Conservation (phyloP, 768 basidiomycete species). For the Boletus speciosus region DNA sequence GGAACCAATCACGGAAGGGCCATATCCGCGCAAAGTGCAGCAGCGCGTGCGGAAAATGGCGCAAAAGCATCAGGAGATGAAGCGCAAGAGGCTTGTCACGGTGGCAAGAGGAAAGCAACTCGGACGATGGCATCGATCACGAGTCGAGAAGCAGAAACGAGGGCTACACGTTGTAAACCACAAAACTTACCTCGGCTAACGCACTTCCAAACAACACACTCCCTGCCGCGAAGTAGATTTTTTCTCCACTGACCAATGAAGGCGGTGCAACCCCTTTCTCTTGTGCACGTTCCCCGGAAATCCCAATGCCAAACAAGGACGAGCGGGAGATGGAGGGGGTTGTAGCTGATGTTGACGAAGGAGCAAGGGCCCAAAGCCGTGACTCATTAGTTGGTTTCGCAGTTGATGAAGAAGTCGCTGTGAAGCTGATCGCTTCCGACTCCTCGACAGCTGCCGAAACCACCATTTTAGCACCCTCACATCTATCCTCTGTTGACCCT, state of each 20-base stretch:
- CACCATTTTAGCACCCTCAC: not conserved
- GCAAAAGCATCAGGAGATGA: not conserved
- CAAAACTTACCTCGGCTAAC: conserved; percentile 11
- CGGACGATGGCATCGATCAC: not conserved
- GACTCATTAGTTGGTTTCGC: conserved; percentile 8
- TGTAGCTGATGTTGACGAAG: conserved; percentile 1
- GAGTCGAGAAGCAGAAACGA: not conserved
- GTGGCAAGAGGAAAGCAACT: not conserved
- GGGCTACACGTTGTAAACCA: conserved; percentile 7
- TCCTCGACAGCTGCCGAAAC: not conserved
- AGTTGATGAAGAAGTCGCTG: conserved; percentile 9
- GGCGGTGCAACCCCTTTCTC: not conserved
- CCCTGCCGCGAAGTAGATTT: conserved; percentile 25
- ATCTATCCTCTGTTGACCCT: not conserved
- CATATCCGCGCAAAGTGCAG: conserved; percentile 6
- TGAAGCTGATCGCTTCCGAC: conserved; percentile 4
- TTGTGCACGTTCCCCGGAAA: not conserved
- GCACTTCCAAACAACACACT: conserved; percentile 47
- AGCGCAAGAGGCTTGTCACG: not conserved
- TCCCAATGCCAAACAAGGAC: conserved; percentile 21
- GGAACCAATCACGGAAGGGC: conserved; percentile 10
- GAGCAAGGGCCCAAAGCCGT: conserved; percentile 17
- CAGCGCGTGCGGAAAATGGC: not conserved
- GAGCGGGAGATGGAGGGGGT: conserved; percentile 21
- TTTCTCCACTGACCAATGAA: not conserved